Evolutionary conservation across 2,329 filamentous ascomycete species (phyloP), one percentile per base, ranked within the genome.

Genomic region (Aspergillus brunneoviolaceus): DNA sequence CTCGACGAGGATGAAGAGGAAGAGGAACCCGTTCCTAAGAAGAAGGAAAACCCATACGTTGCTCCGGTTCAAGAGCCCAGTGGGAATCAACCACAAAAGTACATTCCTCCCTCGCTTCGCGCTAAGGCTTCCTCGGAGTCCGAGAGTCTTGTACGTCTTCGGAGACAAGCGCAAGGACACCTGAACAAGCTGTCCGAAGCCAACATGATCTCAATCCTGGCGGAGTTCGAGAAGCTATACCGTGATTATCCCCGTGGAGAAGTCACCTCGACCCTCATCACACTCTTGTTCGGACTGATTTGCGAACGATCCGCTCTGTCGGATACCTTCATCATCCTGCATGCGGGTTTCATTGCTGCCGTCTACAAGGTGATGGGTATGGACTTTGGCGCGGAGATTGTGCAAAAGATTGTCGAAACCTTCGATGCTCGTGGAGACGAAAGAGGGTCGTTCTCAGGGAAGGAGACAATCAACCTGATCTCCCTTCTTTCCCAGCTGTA

Each of bases 141-240:
- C 1, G 90, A 96, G 72, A 80, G 84, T 48, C 80, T 90, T 51
- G 81, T 82, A 12, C 87, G 89, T 45, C 79, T 99, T 53, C 87
- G 87, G 60, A 87, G 91, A 63, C 91, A 96, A 70, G 82, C 91
- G 0, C 92, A 98, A 73, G 94, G 95, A 71, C 83, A 95, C 19
- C 84, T 99, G 71, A 99, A 99, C 75, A 89, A 94, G 71, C 82
- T 99, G 33, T 97, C 95, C 0, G 94, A 98, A 72, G 87, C 92
- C 42, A 98, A 95, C 68, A 82, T 99, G 63, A 76, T 96, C 5
- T 89, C 91, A 2, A 96, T 98, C 56, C 79, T 97, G 3, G 84
- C 85, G 49, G 90, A 96, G 19, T 83, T 96, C 33, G 92, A 96
- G 71, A 87, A 88, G 62, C 80, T 98, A 1, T 99, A 98, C 72